A percentile compares a stretch with the other conserved stretches of the same genome.
Evolutionary conservation across 257 asterid species (phyloP).

Genomic region (Scutellaria barbata): DNA sequence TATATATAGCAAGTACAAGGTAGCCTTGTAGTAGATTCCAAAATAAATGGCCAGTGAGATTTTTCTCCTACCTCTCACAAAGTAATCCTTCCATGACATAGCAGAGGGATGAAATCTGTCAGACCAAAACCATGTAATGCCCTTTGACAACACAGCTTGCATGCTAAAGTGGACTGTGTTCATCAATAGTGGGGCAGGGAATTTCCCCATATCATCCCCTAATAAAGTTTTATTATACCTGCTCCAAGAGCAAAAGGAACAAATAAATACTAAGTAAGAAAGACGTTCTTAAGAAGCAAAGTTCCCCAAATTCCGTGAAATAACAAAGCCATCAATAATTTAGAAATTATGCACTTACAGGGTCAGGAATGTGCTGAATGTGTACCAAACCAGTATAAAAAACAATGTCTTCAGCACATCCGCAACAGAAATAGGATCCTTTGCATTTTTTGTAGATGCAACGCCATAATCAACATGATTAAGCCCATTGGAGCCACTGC

Average conservation of each 20-base stretch:
- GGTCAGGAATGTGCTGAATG: constrained; percentile 90
- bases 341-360: constrained; percentile 61
- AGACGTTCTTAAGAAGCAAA: constrained; percentile 24
- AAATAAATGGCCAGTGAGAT: not conserved
- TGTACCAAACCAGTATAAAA: constrained; percentile 89
- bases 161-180: constrained; percentile 88
- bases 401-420: constrained; percentile 83
- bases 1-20: not conserved
- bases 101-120: constrained; percentile 67
- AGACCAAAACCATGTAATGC: constrained; percentile 93
- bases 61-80: constrained; percentile 46
- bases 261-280: constrained; percentile 21
- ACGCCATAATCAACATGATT: constrained; percentile 29
- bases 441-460: constrained; percentile 32
- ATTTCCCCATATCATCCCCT: constrained; percentile 94
- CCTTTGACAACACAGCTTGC: constrained; percentile 94
- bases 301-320: constrained; percentile 15
- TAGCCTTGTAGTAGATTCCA: not conserved
- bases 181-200: constrained; percentile 98
- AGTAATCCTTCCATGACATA: constrained; percentile 95
- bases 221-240: constrained; percentile 94
- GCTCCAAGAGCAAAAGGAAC: constrained; percentile 34
- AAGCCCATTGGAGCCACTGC: constrained; percentile 32
- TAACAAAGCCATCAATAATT: not conserved
- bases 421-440: constrained; percentile 54